These are phyloP conservation scores for Zygoascus biomembranicola DNA, from an alignment of 805 yeast species.

Conservation along the genomic window DNA sequence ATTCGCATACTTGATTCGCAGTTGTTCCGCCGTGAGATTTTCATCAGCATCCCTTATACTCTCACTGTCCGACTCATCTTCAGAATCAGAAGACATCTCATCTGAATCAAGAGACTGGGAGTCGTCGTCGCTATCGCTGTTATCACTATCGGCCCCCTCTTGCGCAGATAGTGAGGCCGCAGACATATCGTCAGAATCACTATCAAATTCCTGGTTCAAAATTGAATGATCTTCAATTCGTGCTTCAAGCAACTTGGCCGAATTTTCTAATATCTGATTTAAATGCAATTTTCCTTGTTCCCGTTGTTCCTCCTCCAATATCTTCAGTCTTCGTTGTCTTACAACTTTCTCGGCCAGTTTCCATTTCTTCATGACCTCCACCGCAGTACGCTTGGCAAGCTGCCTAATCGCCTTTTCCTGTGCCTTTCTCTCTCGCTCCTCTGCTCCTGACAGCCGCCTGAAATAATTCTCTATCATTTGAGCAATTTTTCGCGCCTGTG, in stretches of 20 bases:
- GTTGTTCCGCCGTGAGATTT: conserved; percentile 46
- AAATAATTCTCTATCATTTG: conserved; percentile 81
- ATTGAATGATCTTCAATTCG: conserved; percentile 40
- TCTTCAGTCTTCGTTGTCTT: conserved; percentile 61
- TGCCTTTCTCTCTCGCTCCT: conserved; percentile 70
- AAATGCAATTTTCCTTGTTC: conserved; percentile 80
- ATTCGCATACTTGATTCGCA: conserved; percentile 47
- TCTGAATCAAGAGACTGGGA: conserved; percentile 15
- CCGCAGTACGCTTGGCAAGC: conserved; percentile 73
- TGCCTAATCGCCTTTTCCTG: conserved; percentile 60
- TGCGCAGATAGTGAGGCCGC: not conserved
- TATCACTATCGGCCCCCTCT: conserved; percentile 30
- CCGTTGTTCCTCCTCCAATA: conserved; percentile 60
- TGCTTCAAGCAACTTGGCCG: conserved; percentile 83
- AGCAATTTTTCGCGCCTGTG: conserved; percentile 65
- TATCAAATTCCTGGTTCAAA: conserved; percentile 10
- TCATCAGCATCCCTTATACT: conserved; percentile 35
- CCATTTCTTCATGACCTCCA: conserved; percentile 89
- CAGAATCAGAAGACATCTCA: conserved; percentile 20
- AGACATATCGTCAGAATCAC: conserved; percentile 11
- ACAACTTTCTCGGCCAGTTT: conserved; percentile 69
- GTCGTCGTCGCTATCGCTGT: conserved; percentile 23
- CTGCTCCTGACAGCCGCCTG: conserved; percentile 78
- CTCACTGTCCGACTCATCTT: conserved; percentile 17
- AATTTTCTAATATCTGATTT: conserved; percentile 80